Conservation (phyloP, 108 stramenopile species). For the Ochromonas danica region DNA sequence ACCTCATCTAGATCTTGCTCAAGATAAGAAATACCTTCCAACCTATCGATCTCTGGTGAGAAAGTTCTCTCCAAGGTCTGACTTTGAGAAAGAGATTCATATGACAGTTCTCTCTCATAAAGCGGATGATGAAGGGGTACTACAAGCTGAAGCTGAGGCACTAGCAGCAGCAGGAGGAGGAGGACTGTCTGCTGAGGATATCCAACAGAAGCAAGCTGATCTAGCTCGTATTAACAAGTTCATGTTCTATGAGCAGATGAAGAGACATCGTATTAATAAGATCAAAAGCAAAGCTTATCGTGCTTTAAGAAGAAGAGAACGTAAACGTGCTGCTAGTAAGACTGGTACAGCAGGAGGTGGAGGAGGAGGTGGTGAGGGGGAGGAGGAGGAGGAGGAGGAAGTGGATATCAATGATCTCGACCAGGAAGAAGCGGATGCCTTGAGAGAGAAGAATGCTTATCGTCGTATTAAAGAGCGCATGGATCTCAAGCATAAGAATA, state of each 20-base stretch:
- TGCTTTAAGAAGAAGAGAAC: not conserved
- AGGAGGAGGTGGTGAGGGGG: slow-evolving; percentile 79
- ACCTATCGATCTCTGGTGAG: slow-evolving; percentile 61
- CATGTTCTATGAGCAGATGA: slow-evolving; percentile 98
- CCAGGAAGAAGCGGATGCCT: slow-evolving; percentile 63
- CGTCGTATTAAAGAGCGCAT: slow-evolving; percentile 91
- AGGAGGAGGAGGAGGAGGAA: slow-evolving; percentile 68
- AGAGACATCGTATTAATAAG: slow-evolving; percentile 95
- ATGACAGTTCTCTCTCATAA: slow-evolving; percentile 60
- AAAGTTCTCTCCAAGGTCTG: slow-evolving; percentile 77
- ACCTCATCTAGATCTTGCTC: slow-evolving; percentile 84
- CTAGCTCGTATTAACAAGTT: slow-evolving; percentile 90
- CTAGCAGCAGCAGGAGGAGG: not conserved
- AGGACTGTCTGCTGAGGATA: slow-evolving; percentile 16
- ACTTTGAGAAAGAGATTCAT: slow-evolving; percentile 84
- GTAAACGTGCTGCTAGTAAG: not conserved
- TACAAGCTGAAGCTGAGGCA: slow-evolving; percentile 57
- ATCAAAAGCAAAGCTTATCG: slow-evolving; percentile 94
- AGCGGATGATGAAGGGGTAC: not conserved
- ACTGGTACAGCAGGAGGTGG: too few relatives aligned
- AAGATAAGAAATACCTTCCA: slow-evolving; percentile 54
- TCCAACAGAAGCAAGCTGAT: slow-evolving; percentile 70
- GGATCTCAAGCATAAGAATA: slow-evolving; percentile 93
- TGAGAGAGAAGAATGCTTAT: slow-evolving; percentile 83
- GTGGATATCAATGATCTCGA: slow-evolving; percentile 67